Base-by-base conservation (phyloP, 306 rosid species). In the Quercus variabilis region DNA sequence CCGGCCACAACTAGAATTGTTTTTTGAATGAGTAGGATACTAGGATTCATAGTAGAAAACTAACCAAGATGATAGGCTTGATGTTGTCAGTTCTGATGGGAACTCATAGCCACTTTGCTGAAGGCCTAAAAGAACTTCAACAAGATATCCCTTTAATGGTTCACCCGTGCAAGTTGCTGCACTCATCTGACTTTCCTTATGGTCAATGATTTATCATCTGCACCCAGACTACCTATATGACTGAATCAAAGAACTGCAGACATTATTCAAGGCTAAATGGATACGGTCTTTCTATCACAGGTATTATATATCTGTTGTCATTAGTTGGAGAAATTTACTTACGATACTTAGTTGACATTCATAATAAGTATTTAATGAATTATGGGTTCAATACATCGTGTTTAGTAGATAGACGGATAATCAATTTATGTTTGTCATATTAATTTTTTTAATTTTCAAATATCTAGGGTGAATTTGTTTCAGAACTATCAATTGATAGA, bases 191-290 rank as follows among this genome's bases (percentile, higher is more conserved):
- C 18, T 55, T n/a, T 55, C 58, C 58, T 8, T 55, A 17, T 18
- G 58, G 8, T 18, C 58, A 55, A 15, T 5, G 58, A 55, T 55
- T 35, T 35, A 9, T 87, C 91, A 92, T 57, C 91, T 94, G 74
- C 97, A 94, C 80, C 99, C 99, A 17, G 97, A 92, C 78, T 94
- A 91, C 83, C 81, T 94, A 55, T 94, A 94, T 80, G 90, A 81
- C 81, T 91, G 97, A 75, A 92, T 94, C 83, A 83, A 94, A 86
- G 99, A 94, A 90, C 81, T 38, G 99, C 97, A 62, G 99, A 94
- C 81, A 86, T 92, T 71, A 94, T 92, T 81, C 97, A 94, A 87
- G 97, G 99, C 78, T 97, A 92, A 82, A 91, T 91, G 93, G 99
- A 94, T 80, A 78, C 97, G 5, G 99, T 92, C 83, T 94, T 92